Evolutionary conservation across 805 yeast species (phyloP), one percentile per base, ranked within the genome.

Genomic region (Starmerella khaoyaiensis): DNA sequence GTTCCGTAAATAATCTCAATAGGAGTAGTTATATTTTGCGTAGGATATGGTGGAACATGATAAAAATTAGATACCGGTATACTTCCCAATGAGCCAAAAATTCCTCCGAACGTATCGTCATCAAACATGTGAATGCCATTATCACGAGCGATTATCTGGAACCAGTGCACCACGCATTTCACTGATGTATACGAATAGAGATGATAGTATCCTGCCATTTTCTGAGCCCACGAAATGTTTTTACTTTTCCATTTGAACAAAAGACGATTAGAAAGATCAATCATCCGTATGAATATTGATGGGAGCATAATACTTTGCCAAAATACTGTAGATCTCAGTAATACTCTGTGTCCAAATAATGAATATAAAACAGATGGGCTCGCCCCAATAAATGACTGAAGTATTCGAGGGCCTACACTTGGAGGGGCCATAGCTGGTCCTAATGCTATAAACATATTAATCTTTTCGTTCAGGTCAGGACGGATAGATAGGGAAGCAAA

Each of bases 371-470:
- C 57, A 36, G 72, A 64, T 1, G 96, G 95, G 3, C 84, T 74
- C 1, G 90, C 69, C 47, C 78, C 71, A 43, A 81, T 71, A 32
- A 87, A 62, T 0, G 79, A 67, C 52, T 81, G 87, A 16, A 81
- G 75, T 29, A 87, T 61, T 51, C 75, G 71, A 45, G 86, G 80
- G 44, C 76, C 74, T 28, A 86, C 63, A 2, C 93, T 90, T 30
- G 74, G 77, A 0, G 97, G 97, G 0, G 93, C 78, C 68, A 87
- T 78, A 1, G 96, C 96, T 0, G 97, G 97, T 0, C 94, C 81
- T 46, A 86, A 69, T 2, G 94, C 95, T 39, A 86, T 72, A 45
- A 86, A 77, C 35, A 57, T 58, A 12, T 65, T 60, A 28, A 74
- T 62, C 46, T 69, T 55, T 47, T 57, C 48, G 55, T 80, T 81